A percentile compares a stretch with the other conserved stretches of the same genome.
phyloP scores from a whole-genome alignment of 129 eudicot genomes.

The Flaveria robusta region DNA sequence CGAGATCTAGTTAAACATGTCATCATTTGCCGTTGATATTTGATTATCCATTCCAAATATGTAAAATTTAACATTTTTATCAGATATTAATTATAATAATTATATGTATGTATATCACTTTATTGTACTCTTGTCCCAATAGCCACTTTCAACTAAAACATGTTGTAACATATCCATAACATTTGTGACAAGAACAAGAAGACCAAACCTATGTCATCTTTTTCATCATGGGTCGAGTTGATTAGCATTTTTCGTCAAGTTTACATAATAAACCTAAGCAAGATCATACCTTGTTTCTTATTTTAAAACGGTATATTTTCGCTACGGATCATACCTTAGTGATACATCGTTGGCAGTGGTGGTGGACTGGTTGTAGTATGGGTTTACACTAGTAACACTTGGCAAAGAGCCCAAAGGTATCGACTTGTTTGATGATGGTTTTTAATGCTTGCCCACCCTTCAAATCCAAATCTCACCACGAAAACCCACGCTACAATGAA shows the following conservation, averaged over 20 bases:
- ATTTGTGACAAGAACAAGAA: not conserved
- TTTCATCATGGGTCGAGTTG: not conserved
- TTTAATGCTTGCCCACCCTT: slow-evolving; percentile 1
- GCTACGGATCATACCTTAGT: not conserved
- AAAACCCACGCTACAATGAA: not conserved
- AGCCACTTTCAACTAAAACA: not conserved
- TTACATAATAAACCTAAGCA: not conserved
- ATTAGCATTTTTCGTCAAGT: not conserved
- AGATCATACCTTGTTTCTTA: not conserved
- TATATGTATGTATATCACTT: too few species aligned
- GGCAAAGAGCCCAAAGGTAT: not conserved
- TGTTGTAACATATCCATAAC: not conserved
- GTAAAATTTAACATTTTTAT: too few species aligned
- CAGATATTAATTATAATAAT: too few species aligned
- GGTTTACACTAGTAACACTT: not conserved
- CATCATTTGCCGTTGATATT: too few species aligned
- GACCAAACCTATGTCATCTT: not conserved
- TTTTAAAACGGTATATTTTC: not conserved
- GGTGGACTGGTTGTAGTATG: not conserved
- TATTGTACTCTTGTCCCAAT: not conserved
- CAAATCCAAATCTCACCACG: not conserved
- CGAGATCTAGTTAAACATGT: too few species aligned
- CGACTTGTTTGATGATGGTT: not conserved
- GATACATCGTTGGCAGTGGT: not conserved
- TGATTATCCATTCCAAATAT: too few species aligned